Base-by-base conservation (phyloP, 164 flowering plant genomes). In the Dillenia turbinata region DNA sequence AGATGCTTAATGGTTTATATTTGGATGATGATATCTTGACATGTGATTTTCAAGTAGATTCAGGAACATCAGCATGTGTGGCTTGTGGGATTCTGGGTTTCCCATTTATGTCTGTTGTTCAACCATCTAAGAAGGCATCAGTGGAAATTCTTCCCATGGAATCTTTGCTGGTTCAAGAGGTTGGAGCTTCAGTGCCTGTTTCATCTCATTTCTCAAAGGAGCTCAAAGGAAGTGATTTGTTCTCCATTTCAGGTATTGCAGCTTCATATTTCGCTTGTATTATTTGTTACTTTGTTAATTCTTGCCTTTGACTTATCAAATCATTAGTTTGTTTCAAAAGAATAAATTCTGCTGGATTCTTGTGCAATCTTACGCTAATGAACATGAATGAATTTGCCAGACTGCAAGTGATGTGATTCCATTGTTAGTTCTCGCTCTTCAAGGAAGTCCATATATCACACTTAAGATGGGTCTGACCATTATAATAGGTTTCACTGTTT, bases 81-180 rank as follows among this genome's bases (percentile, higher is more conserved):
- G 96, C 96, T 71, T 95, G 99, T 73, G 99, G 99, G 12, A 73
- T 91, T 69, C 96, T 94, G 63, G 99, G 99, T 54, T 94, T 83
- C 78, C 99, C 99, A 67, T 91, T 88, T 75, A 89, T 94, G 97
- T 75, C 86, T 49, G 81, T 95, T 50, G 65, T 95, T 49, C 97
- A 95, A 67, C 97, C 97, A 55, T 88, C 96, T 66, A 83, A 72
- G 47, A 66, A 53, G 57, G 79, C 87, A 67, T 73, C 74, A 14
- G 60, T 52, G 62, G 77, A 76, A 59, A 69, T 80, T 59, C 64
- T 77, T 54, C 70, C 62, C 58, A 72, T 49, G 47, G 68, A 74
- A 52, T 45, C 59, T 57, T 48, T n/a, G 67, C 63, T 55, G 19
- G 26, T 44, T 66, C 62, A 75, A 47, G 58, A 54, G 22, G 17